Base-by-base conservation (phyloP, 2,329 filamentous ascomycete genomes). In the Penicillium sp. region DNA sequence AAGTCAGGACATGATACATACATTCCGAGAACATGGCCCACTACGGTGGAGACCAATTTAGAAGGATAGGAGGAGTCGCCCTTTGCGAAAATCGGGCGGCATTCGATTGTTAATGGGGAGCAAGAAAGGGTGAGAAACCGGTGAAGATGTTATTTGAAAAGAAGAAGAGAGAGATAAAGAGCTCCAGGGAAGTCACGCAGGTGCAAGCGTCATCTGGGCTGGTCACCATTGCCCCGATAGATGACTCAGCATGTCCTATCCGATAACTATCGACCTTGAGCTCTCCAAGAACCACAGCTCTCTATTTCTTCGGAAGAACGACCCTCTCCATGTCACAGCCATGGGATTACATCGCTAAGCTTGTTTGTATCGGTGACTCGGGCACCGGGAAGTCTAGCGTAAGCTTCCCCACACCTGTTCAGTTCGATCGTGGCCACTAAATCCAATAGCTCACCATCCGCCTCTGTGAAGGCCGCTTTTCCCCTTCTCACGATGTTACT, bases 331-430 rank as follows among this genome's bases (percentile, higher is more conserved):
- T 75, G 73, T 75, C 72, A 70, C 70, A 73, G 66, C 87, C 90
- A 74, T 97, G 93, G 93, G 91, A 97, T 79, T 97, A 95, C 79
- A 99, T 97, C 71, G 92, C 93, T 74, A 99, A 99, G 77, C 89
- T 99, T 66, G 93, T 97, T 70, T 95, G 90, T 78, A 91, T 99
- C 68, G 94, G 94, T 73, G 94, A 97, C 78, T 94, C 89, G 42
- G 94, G 92, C 70, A 95, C 90, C 70, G 94, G 94, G 68, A 99
- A 99, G 80, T 95, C 90, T 52, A 85, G 81, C 71, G 82, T 84
- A 74, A 60, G 78, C 70, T 13, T 12, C 41, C 6, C 6, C 34
- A 13, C 31, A 4, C 12, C 12, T 15, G 2, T 33, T 6, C 18
- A 13, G 26, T 29, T 29, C 8, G 28, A 29, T 29, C 8, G 8